A percentile compares a stretch with the other conserved stretches of the same genome.
phyloP scores from a whole-genome alignment of 495 filamentous ascomycete species.

The Delitschia confertaspora region DNA sequence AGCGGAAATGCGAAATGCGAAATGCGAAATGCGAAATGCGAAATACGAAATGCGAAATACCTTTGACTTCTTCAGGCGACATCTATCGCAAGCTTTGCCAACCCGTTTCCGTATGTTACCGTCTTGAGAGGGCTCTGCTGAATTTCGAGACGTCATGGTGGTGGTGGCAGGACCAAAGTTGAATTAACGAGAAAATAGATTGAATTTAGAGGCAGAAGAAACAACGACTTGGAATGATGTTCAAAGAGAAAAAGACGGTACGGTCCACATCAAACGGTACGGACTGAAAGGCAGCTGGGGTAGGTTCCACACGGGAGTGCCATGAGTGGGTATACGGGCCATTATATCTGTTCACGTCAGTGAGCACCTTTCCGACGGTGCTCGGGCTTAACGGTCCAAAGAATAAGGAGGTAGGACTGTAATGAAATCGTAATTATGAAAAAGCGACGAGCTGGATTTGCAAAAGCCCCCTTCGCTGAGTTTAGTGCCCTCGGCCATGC shows the following conservation, averaged over 20 bases:
- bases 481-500: constrained; percentile 3
- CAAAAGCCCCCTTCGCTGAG: constrained; percentile 20
- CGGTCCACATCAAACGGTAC: constrained; percentile 12
- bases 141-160: too few relatives aligned
- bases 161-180: too few relatives aligned
- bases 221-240: background rate
- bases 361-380: constrained; percentile 13
- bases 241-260: background rate
- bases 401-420: constrained; percentile 5
- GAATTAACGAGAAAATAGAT: constrained; percentile 14
- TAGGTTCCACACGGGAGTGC: constrained; percentile 12
- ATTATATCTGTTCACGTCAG: constrained; percentile 29
- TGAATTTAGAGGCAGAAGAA: background rate
- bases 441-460: background rate
- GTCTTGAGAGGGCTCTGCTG: constrained; percentile 29
- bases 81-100: constrained; percentile 63
- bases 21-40: too few relatives aligned
- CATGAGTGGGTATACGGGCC: constrained; percentile 17
- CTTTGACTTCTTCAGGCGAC: constrained; percentile 66
- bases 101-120: constrained; percentile 48
- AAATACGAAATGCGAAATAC: constrained; percentile 31
- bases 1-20: too few relatives aligned
- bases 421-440: constrained; percentile 24
- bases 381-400: constrained; percentile 21
- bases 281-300: constrained; percentile 6